Base-by-base conservation (phyloP, 2,329 filamentous ascomycete species). In the Didymosphaeria variabile region DNA sequence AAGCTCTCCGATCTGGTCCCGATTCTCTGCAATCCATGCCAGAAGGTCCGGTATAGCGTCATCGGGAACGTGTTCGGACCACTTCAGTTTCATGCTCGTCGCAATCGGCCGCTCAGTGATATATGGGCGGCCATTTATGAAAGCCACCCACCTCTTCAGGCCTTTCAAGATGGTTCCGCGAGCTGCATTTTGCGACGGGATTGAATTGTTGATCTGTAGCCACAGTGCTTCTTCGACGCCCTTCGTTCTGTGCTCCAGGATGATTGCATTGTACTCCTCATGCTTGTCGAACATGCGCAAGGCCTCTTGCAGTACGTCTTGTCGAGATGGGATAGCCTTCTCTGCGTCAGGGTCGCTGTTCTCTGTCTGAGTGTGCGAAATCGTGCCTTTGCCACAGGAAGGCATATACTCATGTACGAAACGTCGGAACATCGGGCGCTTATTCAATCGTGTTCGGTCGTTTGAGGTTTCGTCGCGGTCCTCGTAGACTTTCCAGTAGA, bases 321-420 rank as follows among this genome's bases (percentile, higher is more conserved):
- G 77, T 23, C 88, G 67, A 5, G 15, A 67, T 72, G 40, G 31
- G 3, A n/a, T 46, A 44, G 29, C 29, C 19, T 23, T 19, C 36
- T 23, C 26, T 9, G 31, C 13, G 12, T 36, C 26, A 17, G 31
- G 9, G 26, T 46, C 53, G 19, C 10, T 23, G 13, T 45, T 19
- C 61, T 67, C 69, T 3, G 34, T 10, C 34, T 54, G 40, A 1
- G 57, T 55, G 13, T 61, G 63, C n/a, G 23, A 36, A 23, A 63
- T 53, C 0, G 69, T 52, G 58, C 80, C 83, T 1, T 76, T 76
- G 1, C 81, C 79, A 60, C 85, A 85, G 2, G 69, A 70, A 0
- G 88, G 87, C n/a, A 90, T 75, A 63, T 87, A 93, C 5, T 88
- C 85, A 1, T 89, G 81, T 5, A 89, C 73, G 84, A 90, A 94